Evolutionary conservation across 768 basidiomycete species (phyloP).

Genomic region (Crepidotus variabilis): DNA sequence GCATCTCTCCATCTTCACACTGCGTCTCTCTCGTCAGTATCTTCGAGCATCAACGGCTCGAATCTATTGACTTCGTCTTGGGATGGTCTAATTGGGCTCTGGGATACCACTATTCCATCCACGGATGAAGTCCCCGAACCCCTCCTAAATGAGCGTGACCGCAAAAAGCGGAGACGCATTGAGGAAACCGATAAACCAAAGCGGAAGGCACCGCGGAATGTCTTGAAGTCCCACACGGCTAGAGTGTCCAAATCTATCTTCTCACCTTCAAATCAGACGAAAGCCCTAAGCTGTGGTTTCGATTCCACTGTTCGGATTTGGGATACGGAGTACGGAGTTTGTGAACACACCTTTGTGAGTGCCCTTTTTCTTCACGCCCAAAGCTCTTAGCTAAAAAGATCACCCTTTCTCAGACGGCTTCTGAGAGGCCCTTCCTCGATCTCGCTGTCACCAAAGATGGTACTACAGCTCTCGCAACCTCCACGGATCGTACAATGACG

Average conservation of each 20-base stretch:
- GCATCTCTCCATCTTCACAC: constrained; percentile 85
- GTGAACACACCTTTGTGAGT: constrained; percentile 65
- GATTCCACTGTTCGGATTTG: constrained; percentile 89
- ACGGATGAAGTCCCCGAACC: constrained; percentile 61
- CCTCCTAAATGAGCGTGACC: constrained; percentile 29
- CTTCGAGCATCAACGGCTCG: constrained; percentile 48
- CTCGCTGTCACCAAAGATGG: constrained; percentile 45
- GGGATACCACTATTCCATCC: constrained; percentile 61
- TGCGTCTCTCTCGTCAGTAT: constrained; percentile 69
- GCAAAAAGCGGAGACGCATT: constrained; percentile 64
- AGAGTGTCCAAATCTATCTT: constrained; percentile 72
- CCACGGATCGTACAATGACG: constrained; percentile 71
- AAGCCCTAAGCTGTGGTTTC: constrained; percentile 77
- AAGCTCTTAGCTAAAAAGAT: background rate
- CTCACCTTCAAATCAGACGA: constrained; percentile 9
- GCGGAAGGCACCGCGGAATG: constrained; percentile 65
- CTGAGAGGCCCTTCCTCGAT: constrained; percentile 75
- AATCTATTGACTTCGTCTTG: constrained; percentile 81
- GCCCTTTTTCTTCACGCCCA: background rate
- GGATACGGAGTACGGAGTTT: constrained; percentile 80
- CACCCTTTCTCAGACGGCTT: constrained; percentile 43
- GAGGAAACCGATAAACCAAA: constrained; percentile 36
- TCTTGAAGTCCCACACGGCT: constrained; percentile 81
- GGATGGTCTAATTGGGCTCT: constrained; percentile 84
- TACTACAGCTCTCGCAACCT: constrained; percentile 51